Evolutionary conservation across 164 flowering plant genomes (phyloP).

Genomic region (Vitis rupestris): DNA sequence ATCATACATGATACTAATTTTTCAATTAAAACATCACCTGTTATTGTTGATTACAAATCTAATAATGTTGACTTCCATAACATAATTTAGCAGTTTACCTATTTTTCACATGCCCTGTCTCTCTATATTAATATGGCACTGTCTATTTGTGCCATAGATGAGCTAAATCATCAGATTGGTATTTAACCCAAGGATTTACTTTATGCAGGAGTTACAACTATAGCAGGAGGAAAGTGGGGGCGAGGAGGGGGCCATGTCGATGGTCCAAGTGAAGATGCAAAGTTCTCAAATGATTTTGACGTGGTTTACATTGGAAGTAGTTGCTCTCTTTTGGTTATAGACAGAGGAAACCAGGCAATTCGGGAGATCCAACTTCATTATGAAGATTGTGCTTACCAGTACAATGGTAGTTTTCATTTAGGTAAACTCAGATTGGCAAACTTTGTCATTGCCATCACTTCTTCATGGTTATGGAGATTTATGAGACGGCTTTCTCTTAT

Average conservation of each 20-base stretch:
- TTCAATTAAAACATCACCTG: too few species aligned
- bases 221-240: constrained; percentile 65
- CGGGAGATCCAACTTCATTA: constrained; percentile 62
- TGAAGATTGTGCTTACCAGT: constrained; percentile 49
- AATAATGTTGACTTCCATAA: too few species aligned
- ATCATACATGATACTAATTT: background rate
- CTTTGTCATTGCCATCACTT: background rate
- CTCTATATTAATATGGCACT: too few species aligned
- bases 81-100: too few species aligned
- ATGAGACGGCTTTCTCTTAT: too few species aligned
- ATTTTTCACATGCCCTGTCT: too few species aligned
- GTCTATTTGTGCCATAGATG: too few species aligned
- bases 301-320: constrained; percentile 48
- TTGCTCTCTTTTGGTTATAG: constrained; percentile 64
- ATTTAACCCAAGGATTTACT: background rate
- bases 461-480: background rate
- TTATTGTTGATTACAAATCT: too few species aligned
- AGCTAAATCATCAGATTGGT: background rate
- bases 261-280: constrained; percentile 67
- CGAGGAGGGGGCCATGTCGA: constrained; percentile 60
- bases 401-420: constrained; percentile 40
- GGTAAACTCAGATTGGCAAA: constrained; percentile 29
- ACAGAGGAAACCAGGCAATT: constrained; percentile 70
- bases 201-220: constrained; percentile 61
- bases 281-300: constrained; percentile 61